Percentiles rank a stretch among this genome's conserved stretches.
Conservation (phyloP, 768 basidiomycete genomes). For the Strobilomyces dryophilus region DNA sequence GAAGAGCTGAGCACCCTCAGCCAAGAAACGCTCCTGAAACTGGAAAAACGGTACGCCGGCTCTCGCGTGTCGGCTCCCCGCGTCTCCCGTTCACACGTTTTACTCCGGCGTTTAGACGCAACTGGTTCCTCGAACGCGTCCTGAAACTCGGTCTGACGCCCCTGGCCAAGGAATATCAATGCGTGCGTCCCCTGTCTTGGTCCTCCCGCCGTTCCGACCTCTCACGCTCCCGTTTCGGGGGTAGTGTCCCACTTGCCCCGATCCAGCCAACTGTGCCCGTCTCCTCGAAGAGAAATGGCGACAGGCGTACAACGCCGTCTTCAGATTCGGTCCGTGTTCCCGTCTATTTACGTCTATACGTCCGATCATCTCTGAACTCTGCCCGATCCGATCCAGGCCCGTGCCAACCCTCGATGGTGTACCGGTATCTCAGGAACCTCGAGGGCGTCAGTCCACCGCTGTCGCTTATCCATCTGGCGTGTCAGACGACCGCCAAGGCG, state of each 20-base stretch:
- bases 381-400: slow-evolving; percentile 46
- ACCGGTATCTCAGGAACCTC: slow-evolving; percentile 83
- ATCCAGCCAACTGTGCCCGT: slow-evolving; percentile 72
- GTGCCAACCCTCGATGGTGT: slow-evolving; percentile 89
- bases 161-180: slow-evolving; percentile 93
- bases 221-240: neutral
- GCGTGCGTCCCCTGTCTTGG: slow-evolving; percentile 46
- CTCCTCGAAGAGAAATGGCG: slow-evolving; percentile 91
- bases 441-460: slow-evolving; percentile 90
- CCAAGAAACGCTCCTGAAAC: slow-evolving; percentile 78
- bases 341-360: neutral
- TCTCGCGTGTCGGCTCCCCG: no score
- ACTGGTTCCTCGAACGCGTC: slow-evolving; percentile 94
- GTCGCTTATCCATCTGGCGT: slow-evolving; percentile 78
- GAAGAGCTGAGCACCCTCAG: slow-evolving; percentile 79
- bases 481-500: slow-evolving; percentile 85
- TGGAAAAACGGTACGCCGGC: slow-evolving; percentile 69
- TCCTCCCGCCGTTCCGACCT: neutral
- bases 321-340: slow-evolving; percentile 63
- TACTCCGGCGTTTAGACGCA: slow-evolving; percentile 45
- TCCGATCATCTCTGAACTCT: neutral
- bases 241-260: slow-evolving; percentile 82
- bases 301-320: slow-evolving; percentile 81
- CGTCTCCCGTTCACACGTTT: neutral
- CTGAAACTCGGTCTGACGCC: slow-evolving; percentile 85